Percentiles rank a stretch among this genome's conserved stretches.
Conservation (phyloP, 2,329 filamentous ascomycete species). For the Trichoderma atroviride region DNA sequence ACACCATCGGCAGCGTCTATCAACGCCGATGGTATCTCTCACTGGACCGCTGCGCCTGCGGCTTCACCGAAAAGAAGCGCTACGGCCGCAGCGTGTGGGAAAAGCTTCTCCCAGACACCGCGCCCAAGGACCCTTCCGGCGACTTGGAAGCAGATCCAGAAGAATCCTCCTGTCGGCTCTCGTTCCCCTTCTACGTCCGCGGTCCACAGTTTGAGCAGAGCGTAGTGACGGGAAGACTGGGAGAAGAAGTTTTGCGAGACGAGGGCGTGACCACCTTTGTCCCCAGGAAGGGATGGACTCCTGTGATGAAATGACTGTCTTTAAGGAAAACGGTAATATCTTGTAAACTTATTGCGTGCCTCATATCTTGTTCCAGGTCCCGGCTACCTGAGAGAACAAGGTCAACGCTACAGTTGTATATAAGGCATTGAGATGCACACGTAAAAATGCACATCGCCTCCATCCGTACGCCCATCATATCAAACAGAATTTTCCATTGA, state of each 20-base stretch:
- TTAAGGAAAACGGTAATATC: neutral
- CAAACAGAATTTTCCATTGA: neutral
- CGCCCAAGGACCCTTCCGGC: neutral
- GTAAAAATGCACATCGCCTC: neutral
- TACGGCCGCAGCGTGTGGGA: constrained; percentile 28
- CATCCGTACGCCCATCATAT: neutral
- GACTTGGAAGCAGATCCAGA: neutral
- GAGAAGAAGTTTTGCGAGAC: constrained; percentile 61
- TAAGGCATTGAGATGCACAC: neutral
- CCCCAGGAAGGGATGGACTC: constrained; percentile 62
- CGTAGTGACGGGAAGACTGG: constrained; percentile 64
- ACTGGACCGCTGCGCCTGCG: constrained; percentile 61
- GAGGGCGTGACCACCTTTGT: constrained; percentile 61
- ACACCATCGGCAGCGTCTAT: constrained; percentile 67
- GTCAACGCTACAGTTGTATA: neutral
- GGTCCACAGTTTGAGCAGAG: constrained; percentile 66
- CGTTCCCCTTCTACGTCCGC: constrained; percentile 63
- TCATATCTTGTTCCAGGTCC: neutral
- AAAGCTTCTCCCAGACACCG: neutral
- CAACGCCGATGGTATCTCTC: constrained; percentile 69
- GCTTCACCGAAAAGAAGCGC: constrained; percentile 50
- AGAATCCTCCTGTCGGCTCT: constrained; percentile 34
- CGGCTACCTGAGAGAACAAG: neutral
- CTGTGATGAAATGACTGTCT: constrained; percentile 44
- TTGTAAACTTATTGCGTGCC: neutral